phyloP scores from a whole-genome alignment of 768 basidiomycete genomes.

The Hericium erinaceus region DNA sequence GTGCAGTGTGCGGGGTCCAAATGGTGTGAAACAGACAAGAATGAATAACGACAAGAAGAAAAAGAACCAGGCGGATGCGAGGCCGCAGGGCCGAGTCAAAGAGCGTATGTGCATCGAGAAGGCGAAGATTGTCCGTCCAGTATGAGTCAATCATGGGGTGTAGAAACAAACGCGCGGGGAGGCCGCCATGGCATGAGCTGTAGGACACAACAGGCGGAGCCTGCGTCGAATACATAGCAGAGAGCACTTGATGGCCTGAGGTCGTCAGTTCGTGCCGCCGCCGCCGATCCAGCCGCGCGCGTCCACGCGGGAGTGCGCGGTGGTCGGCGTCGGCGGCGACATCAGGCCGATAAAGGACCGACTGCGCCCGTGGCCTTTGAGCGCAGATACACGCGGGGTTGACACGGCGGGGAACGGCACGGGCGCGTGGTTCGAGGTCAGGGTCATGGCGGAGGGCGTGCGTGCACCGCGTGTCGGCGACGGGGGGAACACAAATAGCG shows the following conservation, averaged over 20 bases:
- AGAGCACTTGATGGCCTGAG: not conserved
- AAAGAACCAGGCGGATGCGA: conserved; percentile 2
- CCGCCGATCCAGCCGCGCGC: conserved; percentile 67
- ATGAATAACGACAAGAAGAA: conserved; percentile 23
- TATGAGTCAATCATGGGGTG: conserved; percentile 15
- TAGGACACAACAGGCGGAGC: too few species aligned
- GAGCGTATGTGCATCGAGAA: conserved; percentile 11
- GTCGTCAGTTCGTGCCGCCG: conserved; percentile 24
- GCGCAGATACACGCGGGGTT: conserved; percentile 64
- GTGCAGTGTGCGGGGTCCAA: conserved; percentile 14
- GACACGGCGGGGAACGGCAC: conserved; percentile 49
- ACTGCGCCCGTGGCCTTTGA: conserved; percentile 55
- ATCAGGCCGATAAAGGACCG: conserved; percentile 68
- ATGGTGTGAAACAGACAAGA: conserved; percentile 13
- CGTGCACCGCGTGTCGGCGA: conserved; percentile 50
- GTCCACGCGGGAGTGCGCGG: conserved; percentile 76
- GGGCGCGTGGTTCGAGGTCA: conserved; percentile 50
- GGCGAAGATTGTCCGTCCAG: conserved; percentile 4
- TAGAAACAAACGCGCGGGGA: too few species aligned
- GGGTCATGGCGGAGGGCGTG: conserved; percentile 76
- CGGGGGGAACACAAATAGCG: conserved; percentile 80
- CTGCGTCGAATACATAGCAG: not conserved
- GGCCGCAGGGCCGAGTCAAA: not conserved
- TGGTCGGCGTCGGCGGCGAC: conserved; percentile 63
- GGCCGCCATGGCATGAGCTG: too few species aligned